Evolutionary conservation across 495 filamentous ascomycete genomes (phyloP), one percentile per base, ranked within the genome.

Genomic region (Hypomontagnella submonticulosa): DNA sequence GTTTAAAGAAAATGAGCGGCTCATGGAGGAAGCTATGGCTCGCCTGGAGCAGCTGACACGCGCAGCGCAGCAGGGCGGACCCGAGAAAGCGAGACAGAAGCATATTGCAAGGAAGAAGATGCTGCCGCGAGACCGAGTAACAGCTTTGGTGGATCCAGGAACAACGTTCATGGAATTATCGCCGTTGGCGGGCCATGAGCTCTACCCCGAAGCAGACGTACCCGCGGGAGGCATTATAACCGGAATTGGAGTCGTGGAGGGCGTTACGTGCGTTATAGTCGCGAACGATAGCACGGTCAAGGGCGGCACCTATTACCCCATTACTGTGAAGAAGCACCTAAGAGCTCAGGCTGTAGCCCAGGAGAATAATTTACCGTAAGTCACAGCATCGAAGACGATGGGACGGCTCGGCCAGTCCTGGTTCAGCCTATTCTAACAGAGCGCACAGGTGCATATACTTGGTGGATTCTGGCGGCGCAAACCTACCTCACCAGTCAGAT

Each of bases 231-330:
- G 92, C 1, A 96, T 99, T 57, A 92, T 99, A 46, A 96, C 95
- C 0, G 95, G 95, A 0, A 87, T 98, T 52, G 95, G 96, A 1
- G 91, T 88, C 1, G 90, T 99, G 2, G 88, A 93, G 68, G 95
- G 96, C 1, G 92, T 97, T 5, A 88, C 87, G 15, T 97, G 96
- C 71, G 89, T 98, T 81, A 91, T 99, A 63, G 90, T 99, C 44
- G 95, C 93, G 20, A 99, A 99, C 70, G 95, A 99, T 73, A 94
- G 90, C 81, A 99, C 95, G 11, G 95, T 97, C 63, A 99, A 99
- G 79, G 95, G 96, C n/a, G 95, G 95, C 44, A 97, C 96, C 1
- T 99, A 99, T 79, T 98, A 93, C 75, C 95, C 95, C 0, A 93
- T 99, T 51, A 99, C 95, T 1, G 93, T 99, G 32, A 97, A 97